Evolutionary conservation across 352 stramenopile genomes (phyloP), one percentile per base, ranked within the genome.

Genomic region (Phytophthora foliorum): DNA sequence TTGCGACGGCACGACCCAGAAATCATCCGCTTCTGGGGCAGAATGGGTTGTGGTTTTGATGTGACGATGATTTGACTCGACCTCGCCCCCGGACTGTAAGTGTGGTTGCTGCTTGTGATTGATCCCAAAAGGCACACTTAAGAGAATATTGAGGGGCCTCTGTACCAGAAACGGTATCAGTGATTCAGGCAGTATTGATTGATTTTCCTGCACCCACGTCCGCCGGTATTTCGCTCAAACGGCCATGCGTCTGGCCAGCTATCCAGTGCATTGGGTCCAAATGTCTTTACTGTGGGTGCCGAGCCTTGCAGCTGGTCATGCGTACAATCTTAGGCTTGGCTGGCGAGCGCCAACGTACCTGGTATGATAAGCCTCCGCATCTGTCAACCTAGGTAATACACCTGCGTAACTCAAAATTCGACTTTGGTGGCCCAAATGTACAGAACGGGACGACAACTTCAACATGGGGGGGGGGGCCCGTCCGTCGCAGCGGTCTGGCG

Each of bases 1-100:
- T 57, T 57, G 60, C 63, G 38, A 70, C 56, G 4, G 22, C 25
- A 51, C 63, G 56, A 67, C 57, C 63, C 63, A 72, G 63, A 72
- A 69, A 72, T 72, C 63, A 72, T 67, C 63, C 63, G 63, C 63
- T 71, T 66, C 46, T 70, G 22, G 22, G 22, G 56, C 63, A 71
- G 27, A 56, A 46, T 72, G 63, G 63, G 63, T 72, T 72, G 63
- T 61, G 56, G 31, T 27, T 72, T 67, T 65, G 63, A 70, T 42
- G 38, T 46, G 25, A 14, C 21, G 34, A 39, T 62, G 56, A 61
- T 62, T 72, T 72, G 63, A 67, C 38, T 49, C 42, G 19, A 49
- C 42, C 21, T 49, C 17, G 17, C 9, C 6, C 17, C 38, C 21
- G 42, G 6, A 11, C 6, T 19, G 2, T 19, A 25, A 19, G 38